Evolutionary conservation across 1,284 basidiomycete species (phyloP).

Genomic region (Clitocybe nebularis): DNA sequence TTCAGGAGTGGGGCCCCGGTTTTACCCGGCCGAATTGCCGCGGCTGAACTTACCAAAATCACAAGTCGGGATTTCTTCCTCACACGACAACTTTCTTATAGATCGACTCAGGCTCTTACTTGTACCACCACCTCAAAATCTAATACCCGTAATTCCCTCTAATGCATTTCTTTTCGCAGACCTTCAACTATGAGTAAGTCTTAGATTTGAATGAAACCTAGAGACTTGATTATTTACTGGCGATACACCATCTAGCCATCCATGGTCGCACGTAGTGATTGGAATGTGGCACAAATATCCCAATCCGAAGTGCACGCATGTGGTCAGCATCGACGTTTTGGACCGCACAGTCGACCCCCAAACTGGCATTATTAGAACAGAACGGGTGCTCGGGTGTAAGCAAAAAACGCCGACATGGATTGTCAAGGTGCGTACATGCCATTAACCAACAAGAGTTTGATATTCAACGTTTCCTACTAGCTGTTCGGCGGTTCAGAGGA

Average conservation of each 20-base stretch:
- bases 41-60: background rate
- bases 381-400: conserved; percentile 81
- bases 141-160: conserved; percentile 16
- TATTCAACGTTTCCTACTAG: conserved; percentile 36
- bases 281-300: conserved; percentile 96
- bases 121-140: conserved; percentile 13
- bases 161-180: conserved; percentile 77
- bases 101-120: conserved; percentile 10
- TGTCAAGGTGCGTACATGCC: conserved; percentile 58
- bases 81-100: conserved; percentile 11
- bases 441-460: conserved; percentile 8
- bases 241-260: no score
- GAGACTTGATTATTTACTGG: no score
- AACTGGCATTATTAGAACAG: conserved; percentile 86
- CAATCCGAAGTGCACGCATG: conserved; percentile 89
- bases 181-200: conserved; percentile 69
- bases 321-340: conserved; percentile 86
- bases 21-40: conserved; percentile 17
- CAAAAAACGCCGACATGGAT: conserved; percentile 84
- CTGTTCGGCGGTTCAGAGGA: conserved; percentile 88
- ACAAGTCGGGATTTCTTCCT: no score
- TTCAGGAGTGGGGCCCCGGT: conserved; percentile 10
- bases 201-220: no score
- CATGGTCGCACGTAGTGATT: conserved; percentile 83
- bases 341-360: conserved; percentile 78